Evolutionary conservation across 768 basidiomycete genomes (phyloP), one percentile per base, ranked within the genome.

Genomic region (Pisolithus orientalis): DNA sequence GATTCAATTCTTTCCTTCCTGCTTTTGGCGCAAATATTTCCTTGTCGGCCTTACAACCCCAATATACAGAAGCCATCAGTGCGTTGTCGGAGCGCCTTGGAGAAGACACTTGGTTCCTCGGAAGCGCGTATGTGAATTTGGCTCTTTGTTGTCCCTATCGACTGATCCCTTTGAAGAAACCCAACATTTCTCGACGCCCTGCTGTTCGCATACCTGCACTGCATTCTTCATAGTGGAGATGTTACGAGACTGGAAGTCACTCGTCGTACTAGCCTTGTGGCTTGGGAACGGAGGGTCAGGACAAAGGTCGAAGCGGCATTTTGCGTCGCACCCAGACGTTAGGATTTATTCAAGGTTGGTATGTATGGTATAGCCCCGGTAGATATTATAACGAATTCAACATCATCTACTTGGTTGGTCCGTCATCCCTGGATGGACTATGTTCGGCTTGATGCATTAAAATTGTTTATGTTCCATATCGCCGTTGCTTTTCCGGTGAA

Each of bases 111-210:
- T 93, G 90, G 90, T 86, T 93, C 69, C 77, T 93, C 3, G 83
- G 76, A 37, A 91, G 88, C 11, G 70, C 67, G 90, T 90, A 63
- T 45, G 78, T 60, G 58, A 55, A 3, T 45, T 7, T 6, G 25
- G 21, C 32, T 44, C 9, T 38, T 48, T 39, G 44, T 43, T 6
- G 50, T 38, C 8, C 28, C 10, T 21, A n/a, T 39, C 43, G 27
- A 28, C 53, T 8, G 32, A 40, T 55, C 40, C 37, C 31, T 43
- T 58, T 46, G 14, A 9, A 93, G 90, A 46, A 72, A 74, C 25
- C 86, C 90, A 21, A 93, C 90, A 1, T 78, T 85, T 0, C 80
- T 93, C 13, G 90, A 93, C 62, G 90, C 90, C 2, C 79, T 91
- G 42, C 72, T 80, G 6, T 93, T 92, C 62, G 90, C 90, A 1